Base-by-base conservation (phyloP, 108 stramenopile species). In the Cyclotella baltica region DNA sequence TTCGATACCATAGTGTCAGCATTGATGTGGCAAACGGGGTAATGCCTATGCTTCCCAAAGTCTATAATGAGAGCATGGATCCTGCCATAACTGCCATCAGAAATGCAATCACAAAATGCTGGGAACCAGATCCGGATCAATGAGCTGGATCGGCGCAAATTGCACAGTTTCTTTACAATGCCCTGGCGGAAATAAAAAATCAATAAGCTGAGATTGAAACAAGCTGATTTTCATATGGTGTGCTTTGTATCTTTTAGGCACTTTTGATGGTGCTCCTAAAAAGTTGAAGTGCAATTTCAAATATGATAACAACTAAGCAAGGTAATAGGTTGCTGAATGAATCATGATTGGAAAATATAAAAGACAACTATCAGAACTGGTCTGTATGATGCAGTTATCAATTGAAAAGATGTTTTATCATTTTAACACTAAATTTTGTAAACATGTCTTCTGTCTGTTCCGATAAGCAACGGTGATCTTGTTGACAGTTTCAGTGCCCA, bases 101-200 rank as follows among this genome's bases (percentile, higher is more conserved):
- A 36, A 77, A 85, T 18, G 92, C 84, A 16, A 93, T 93, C 88
- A 63, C 88, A 3, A 23, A 50, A 18, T 93, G 92, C 53, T 93
- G 90, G 63, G 72, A 77, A 0, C 65, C 72, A 47, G 84, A 90
- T 59, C 92, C 92, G 20, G 35, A 30, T 4, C 22, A 89, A 22
- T 67, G 92, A 66, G 89, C 89, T 2, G 80, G 75, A 29, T 85
- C 92, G 8, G 74, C 83, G 13, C 30, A 76, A 6, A 88, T 93
- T 81, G 85, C 92, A 37, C 51, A 52, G 51, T 20, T 52, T 52
- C 51, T 52, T 52, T 52, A 52, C 19, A 52, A 52, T 52, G 51
- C 51, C 4, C 18, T 52, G n/a, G 51, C 51, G n/a, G 51, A 52
- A n/a, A 10, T 52, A n/a, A 52, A 52, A 43, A 6, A 13, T 13